Conservation (phyloP, 2,329 filamentous ascomycete genomes). For the Epicoccum sorghinum region DNA sequence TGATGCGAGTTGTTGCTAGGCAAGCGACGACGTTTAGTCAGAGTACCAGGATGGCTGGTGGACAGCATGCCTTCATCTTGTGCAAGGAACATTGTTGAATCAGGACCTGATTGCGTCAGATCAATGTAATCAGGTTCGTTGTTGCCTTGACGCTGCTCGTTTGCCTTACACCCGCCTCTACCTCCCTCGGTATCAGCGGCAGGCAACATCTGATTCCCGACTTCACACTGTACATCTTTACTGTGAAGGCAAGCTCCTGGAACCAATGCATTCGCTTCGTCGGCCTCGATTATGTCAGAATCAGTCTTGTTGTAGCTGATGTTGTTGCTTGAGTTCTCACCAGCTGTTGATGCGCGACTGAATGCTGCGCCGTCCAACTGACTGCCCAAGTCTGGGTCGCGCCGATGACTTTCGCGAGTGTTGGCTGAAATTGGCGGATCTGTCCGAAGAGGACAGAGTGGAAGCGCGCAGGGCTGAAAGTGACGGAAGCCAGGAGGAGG, state of each 20-base stretch:
- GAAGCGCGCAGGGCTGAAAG: conserved; percentile 20
- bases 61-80: conserved; percentile 3
- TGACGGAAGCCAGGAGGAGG: conserved; percentile 27
- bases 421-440: conserved; percentile 15
- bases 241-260: neutral
- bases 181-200: neutral
- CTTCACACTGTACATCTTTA: too few relatives aligned
- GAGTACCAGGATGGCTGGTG: conserved; percentile 27
- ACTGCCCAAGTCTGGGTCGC: neutral
- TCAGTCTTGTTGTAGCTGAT: neutral
- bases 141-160: neutral
- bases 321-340: conserved; percentile 1
- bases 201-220: too few relatives aligned
- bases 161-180: neutral
- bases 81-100: neutral
- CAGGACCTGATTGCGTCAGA: neutral
- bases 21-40: conserved; percentile 13
- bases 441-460: conserved; percentile 27
- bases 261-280: neutral
- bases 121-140: conserved; percentile 7
- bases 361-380: conserved; percentile 18
- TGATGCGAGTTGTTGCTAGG: neutral
- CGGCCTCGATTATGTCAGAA: conserved; percentile 5
- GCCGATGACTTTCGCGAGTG: neutral
- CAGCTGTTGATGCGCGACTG: conserved; percentile 5